Evolutionary conservation across 1,284 basidiomycete species (phyloP).

Genomic region (Cronartium quercuum): DNA sequence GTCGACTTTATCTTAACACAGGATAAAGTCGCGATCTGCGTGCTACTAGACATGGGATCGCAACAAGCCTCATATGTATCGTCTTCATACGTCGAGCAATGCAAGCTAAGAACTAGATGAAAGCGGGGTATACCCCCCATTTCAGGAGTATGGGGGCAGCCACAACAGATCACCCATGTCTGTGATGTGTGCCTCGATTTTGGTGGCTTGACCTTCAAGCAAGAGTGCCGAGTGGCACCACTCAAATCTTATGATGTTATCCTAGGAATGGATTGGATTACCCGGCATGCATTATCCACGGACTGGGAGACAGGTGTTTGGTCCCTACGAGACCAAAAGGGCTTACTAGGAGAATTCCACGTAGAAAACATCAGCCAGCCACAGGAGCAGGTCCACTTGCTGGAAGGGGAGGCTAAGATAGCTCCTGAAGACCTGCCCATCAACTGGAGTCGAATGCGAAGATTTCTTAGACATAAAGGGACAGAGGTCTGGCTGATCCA

Average conservation of each 20-base stretch:
- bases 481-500: not conserved
- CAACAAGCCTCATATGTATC: not conserved
- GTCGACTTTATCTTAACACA: not conserved
- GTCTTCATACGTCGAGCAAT: not conserved
- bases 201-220: not conserved
- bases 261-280: constrained; percentile 6
- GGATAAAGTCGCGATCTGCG: not conserved
- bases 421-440: not conserved
- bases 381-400: not conserved
- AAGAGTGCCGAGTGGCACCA: not conserved
- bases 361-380: not conserved
- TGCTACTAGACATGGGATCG: not conserved
- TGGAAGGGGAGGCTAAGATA: not conserved
- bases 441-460: not conserved
- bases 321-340: not conserved
- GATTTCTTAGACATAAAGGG: not conserved
- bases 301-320: constrained; percentile 3
- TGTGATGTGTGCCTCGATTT: not conserved
- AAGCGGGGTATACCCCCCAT: not conserved
- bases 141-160: not conserved
- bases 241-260: not conserved
- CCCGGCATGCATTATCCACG: not conserved
- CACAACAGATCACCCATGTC: not conserved
- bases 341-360: not conserved
- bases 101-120: not conserved